Evolutionary conservation across 2,329 filamentous ascomycete genomes (phyloP).

Genomic region (Neophaeococcomyces mojaviensis): DNA sequence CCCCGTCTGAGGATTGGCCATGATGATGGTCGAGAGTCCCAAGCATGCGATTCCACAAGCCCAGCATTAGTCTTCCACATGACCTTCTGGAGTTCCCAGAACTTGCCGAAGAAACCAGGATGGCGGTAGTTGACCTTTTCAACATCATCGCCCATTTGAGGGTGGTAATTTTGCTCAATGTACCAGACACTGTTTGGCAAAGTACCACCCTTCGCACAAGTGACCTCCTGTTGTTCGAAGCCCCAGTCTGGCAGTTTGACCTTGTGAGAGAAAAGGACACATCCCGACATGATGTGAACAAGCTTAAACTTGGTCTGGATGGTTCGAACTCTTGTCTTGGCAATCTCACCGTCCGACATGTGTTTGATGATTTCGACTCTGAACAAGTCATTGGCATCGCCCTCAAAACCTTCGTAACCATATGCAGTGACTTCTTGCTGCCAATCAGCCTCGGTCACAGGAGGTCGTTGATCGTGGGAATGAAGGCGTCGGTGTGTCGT

Average conservation of each 20-base stretch:
- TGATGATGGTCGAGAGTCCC: slow-evolving; percentile 89
- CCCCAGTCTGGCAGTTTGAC: slow-evolving; percentile 98
- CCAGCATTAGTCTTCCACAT: slow-evolving; percentile 99
- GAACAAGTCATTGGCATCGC: slow-evolving; percentile 95
- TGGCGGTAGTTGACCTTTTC: slow-evolving; percentile 95
- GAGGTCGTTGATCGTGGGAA: slow-evolving; percentile 86
- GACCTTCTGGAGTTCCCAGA: slow-evolving; percentile 92
- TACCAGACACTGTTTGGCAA: slow-evolving; percentile 98
- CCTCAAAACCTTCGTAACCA: slow-evolving; percentile 91
- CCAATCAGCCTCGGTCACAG: slow-evolving; percentile 83
- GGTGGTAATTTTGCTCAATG: slow-evolving; percentile 82
- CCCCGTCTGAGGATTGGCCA: slow-evolving; percentile 89
- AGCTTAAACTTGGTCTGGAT: slow-evolving; percentile 97
- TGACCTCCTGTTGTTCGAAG: slow-evolving; percentile 98
- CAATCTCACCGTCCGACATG: slow-evolving; percentile 67
- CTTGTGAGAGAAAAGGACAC: slow-evolving; percentile 94
- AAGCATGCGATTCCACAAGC: slow-evolving; percentile 90
- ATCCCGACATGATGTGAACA: slow-evolving; percentile 93
- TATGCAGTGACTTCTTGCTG: slow-evolving; percentile 96
- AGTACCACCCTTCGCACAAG: slow-evolving; percentile 83
- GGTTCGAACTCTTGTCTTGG: slow-evolving; percentile 79
- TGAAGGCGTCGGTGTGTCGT: slow-evolving; percentile 83
- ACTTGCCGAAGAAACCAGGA: slow-evolving; percentile 94
- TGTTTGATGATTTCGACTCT: slow-evolving; percentile 89
- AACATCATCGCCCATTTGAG: slow-evolving; percentile 61